These are phyloP conservation scores for Thermochaetoides dissita DNA, from an alignment of 2,329 filamentous ascomycete species.

Conservation along the genomic window DNA sequence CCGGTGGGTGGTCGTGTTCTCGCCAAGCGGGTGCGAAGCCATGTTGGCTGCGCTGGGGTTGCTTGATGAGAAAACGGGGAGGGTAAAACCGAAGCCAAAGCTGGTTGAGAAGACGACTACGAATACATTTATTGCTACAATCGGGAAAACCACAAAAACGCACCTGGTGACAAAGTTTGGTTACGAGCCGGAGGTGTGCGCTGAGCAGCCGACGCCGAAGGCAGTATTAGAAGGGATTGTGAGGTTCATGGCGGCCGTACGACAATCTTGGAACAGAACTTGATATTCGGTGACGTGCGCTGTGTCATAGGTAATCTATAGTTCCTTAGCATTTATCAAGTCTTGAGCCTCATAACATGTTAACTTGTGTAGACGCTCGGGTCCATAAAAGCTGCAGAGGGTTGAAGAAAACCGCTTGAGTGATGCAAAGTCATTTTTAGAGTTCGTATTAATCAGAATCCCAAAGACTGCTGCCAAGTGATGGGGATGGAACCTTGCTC, in stretches of 20 bases:
- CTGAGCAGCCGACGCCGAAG: constrained; percentile 66
- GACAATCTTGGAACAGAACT: neutral
- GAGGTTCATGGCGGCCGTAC: constrained; percentile 22
- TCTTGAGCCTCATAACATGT: too few relatives aligned
- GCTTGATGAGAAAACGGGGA: constrained; percentile 33
- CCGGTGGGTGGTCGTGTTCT: constrained; percentile 67
- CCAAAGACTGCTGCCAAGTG: too few relatives aligned
- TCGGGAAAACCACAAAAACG: constrained; percentile 81
- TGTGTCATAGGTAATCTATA: too few relatives aligned
- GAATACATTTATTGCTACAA: constrained; percentile 61
- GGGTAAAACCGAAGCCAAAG: constrained; percentile 13
- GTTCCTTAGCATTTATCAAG: too few relatives aligned
- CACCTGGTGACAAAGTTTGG: constrained; percentile 52
- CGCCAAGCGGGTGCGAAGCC: constrained; percentile 49
- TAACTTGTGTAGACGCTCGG: too few relatives aligned
- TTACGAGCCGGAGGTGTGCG: constrained; percentile 65
- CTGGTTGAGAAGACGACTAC: constrained; percentile 16
- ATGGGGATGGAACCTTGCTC: too few relatives aligned
- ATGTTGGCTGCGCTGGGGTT: constrained; percentile 41
- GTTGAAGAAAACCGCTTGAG: too few relatives aligned
- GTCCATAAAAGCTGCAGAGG: too few relatives aligned
- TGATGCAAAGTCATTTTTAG: too few relatives aligned
- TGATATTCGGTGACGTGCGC: too few relatives aligned
- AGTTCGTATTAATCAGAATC: too few relatives aligned
- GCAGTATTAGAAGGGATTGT: constrained; percentile 59